These are phyloP conservation scores for Mortierella alpina DNA, from an alignment of 192 early-diverging fungal genomes.

Conservation along the genomic window DNA sequence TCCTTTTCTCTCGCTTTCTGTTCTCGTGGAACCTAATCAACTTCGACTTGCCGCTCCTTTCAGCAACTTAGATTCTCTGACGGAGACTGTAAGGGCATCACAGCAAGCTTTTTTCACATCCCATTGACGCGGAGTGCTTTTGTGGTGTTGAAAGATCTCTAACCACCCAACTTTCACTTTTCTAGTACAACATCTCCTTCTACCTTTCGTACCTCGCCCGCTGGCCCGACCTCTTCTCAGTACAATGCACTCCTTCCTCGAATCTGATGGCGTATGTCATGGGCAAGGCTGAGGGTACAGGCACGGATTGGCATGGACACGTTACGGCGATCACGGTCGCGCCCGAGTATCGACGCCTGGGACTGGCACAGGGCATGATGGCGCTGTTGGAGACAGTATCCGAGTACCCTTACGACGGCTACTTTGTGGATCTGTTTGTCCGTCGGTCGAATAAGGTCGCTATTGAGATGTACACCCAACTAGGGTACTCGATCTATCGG, in stretches of 20 bases:
- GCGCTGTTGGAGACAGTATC: conserved; percentile 88
- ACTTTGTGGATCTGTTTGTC: conserved; percentile 98
- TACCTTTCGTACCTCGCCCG: conserved; percentile 92
- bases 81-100: conserved; percentile 80
- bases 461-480: conserved; percentile 89
- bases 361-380: conserved; percentile 92
- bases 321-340: conserved; percentile 98
- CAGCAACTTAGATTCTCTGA: conserved; percentile 92
- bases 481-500: conserved; percentile 93
- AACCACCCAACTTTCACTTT: neutral
- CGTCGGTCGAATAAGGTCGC: conserved; percentile 92
- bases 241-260: conserved; percentile 79
- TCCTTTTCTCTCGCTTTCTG: neutral
- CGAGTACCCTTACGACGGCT: conserved; percentile 88
- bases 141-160: neutral
- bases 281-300: conserved; percentile 94
- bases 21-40: neutral
- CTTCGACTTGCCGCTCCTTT: neutral
- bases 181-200: conserved; percentile 91
- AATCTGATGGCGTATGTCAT: conserved; percentile 93
- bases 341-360: conserved; percentile 92
- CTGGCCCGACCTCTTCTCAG: conserved; percentile 94
- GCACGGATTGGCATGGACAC: conserved; percentile 95
- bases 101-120: too few relatives aligned
- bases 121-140: too few relatives aligned